phyloP scores from a whole-genome alignment of 78 protist genomes.

The Capsaspora owczarzaki region DNA sequence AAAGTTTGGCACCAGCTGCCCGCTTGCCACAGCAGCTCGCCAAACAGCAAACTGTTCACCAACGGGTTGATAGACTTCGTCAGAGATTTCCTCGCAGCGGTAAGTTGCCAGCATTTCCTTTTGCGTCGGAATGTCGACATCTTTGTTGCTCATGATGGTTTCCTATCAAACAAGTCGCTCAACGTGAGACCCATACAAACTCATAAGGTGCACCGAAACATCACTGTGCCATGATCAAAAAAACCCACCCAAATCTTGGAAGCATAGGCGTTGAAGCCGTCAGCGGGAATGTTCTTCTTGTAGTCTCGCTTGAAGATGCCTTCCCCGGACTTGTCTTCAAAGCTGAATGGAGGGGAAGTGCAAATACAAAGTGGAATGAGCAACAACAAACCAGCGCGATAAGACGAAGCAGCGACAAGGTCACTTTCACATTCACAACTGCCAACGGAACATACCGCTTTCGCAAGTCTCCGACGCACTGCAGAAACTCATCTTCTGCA shows the following conservation, averaged over 20 bases:
- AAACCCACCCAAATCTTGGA: constrained; percentile 56
- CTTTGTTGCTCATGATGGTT: constrained; percentile 69
- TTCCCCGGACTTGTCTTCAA: constrained; percentile 6
- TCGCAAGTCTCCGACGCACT: not conserved
- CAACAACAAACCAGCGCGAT: too few species aligned
- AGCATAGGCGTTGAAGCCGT: constrained; percentile 58
- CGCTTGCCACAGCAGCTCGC: too few species aligned
- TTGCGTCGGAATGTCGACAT: constrained; percentile 82
- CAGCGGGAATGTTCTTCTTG: constrained; percentile 61
- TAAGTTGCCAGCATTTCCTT: constrained; percentile 77
- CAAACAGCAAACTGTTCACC: too few species aligned
- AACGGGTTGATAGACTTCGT: too few species aligned
- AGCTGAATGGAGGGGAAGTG: constrained; percentile 7
- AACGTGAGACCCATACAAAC: too few species aligned
- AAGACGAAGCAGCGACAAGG: too few species aligned
- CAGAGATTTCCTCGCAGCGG: constrained; percentile 78
- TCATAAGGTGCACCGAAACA: too few species aligned
- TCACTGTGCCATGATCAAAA: too few species aligned
- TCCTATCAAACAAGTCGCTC: too few species aligned
- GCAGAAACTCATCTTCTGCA: not conserved
- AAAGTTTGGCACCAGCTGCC: too few species aligned
- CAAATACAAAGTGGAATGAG: not conserved
- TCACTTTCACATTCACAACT: too few species aligned
- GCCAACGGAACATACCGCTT: not conserved
- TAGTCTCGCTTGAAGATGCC: constrained; percentile 37